Conservation (phyloP, 129 eudicot genomes). For the Helianthus tuberosus region DNA sequence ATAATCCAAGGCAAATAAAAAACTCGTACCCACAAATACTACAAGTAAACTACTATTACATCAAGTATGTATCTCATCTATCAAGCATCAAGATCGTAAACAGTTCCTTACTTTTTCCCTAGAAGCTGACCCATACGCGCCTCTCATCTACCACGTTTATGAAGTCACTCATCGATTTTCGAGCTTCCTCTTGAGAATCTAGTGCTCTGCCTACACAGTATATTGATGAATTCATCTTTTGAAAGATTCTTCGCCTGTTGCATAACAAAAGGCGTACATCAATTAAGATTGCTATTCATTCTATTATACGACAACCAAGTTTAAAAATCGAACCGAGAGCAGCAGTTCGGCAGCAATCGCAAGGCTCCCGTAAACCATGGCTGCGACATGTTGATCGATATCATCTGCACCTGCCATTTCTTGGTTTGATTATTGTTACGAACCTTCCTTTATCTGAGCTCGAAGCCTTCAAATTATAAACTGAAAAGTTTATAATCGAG, state of each 20-base stretch:
- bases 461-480: no score
- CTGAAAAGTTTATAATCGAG: no score
- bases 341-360: no score
- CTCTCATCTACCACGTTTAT: constrained; percentile 97
- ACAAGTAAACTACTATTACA: constrained; percentile 8
- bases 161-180: constrained; percentile 85
- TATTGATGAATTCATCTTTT: constrained; percentile 89
- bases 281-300: no score
- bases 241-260: constrained; percentile 64
- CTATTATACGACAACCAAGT: no score
- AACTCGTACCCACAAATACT: constrained; percentile 31
- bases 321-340: no score
- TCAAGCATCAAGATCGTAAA: constrained; percentile 11
- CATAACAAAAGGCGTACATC: constrained; percentile 21
- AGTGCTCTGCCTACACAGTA: constrained; percentile 84
- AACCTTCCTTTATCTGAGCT: no score
- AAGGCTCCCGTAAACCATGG: no score
- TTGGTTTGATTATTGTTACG: no score
- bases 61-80: neutral
- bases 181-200: constrained; percentile 89
- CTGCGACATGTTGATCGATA: no score
- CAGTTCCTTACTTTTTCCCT: constrained; percentile 78
- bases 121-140: constrained; percentile 96
- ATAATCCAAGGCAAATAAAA: constrained; percentile 82
- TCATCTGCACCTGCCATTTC: no score